Percentiles rank a stretch among this genome's conserved stretches.
Conservation (phyloP, 23 red algal species). For the Gracilaria gracilis region DNA sequence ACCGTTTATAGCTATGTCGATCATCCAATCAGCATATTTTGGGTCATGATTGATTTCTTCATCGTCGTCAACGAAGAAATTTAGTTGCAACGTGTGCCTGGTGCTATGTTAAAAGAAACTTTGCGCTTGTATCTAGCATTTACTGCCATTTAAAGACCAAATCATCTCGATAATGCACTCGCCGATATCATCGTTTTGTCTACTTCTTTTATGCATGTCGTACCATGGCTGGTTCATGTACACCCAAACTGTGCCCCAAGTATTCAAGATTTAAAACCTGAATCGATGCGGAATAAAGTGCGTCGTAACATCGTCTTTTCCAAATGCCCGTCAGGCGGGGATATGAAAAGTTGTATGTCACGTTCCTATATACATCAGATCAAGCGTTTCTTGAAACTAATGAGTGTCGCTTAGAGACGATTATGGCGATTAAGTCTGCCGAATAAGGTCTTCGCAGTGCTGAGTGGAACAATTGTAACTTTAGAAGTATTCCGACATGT, state of each 20-base stretch:
- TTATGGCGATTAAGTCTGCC: neutral
- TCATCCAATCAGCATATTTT: too few relatives aligned
- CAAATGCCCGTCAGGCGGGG: neutral
- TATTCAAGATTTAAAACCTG: neutral
- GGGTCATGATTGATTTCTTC: too few relatives aligned
- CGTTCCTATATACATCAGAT: conserved; percentile 6
- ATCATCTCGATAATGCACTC: too few relatives aligned
- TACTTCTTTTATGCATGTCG: too few relatives aligned
- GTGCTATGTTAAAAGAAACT: too few relatives aligned
- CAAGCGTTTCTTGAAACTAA: neutral
- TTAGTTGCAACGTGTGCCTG: too few relatives aligned
- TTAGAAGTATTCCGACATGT: neutral
- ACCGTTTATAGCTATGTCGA: too few relatives aligned
- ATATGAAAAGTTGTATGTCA: neutral
- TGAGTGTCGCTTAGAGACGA: neutral
- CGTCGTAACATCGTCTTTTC: neutral
- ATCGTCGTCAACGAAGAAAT: too few relatives aligned
- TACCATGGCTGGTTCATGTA: too few relatives aligned
- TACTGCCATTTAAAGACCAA: too few relatives aligned
- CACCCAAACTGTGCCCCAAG: neutral
- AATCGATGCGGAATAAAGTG: neutral
- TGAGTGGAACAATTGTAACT: neutral
- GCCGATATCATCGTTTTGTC: too few relatives aligned
- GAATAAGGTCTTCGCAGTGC: neutral
- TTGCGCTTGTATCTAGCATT: too few relatives aligned